Base-by-base conservation (phyloP, 179 eudicot genomes). In the Beta macrorhiza region DNA sequence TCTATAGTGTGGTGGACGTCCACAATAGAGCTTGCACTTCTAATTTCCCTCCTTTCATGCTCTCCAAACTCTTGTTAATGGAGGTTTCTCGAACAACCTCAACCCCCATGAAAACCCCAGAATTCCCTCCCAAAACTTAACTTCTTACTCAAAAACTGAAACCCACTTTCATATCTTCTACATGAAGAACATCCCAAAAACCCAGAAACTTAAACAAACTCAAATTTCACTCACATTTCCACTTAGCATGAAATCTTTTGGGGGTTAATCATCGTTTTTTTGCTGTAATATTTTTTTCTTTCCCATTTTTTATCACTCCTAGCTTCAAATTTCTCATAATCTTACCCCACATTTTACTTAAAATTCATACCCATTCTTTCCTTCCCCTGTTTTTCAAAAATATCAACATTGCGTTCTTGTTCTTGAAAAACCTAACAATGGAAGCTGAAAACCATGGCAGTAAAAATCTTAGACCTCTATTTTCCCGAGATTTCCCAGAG, bases 401-500 rank as follows among this genome's bases (percentile, higher is more conserved):
- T 67, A 4, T n/a, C 12, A 11, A 11, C 17, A 7, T 0, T 56
- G 11, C 17, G 11, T 13, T 12, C 17, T 56, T 56, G 11, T 56
- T 13, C 59, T 56, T 12, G 9, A 15, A 13, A 56, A 56, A 13
- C 17, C 10, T 7, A 51, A 32, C 25, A 7, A 78, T 71, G 70
- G 47, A 72, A 15, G 57, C 16, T 53, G 69, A 47, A 5, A 76
- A 77, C 14, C 20, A 44, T 42, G 37, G 59, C 0, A 49, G 19
- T 49, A 45, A 1, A 13, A 17, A n/a, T 1, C 2, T 13, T 25
- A 74, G 62, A 51, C 32, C 56, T 76, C 3, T 76, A n/a, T 84
- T 71, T 65, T 49, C 52, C 5, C 45, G 84, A 3, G 82, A 84
- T 2, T 84, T 77, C 12, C 84, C 86, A n/a, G 42, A 49, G 47